These are phyloP conservation scores for Hypoxylon perforatum DNA, from an alignment of 495 filamentous ascomycete genomes.

Conservation along the genomic window DNA sequence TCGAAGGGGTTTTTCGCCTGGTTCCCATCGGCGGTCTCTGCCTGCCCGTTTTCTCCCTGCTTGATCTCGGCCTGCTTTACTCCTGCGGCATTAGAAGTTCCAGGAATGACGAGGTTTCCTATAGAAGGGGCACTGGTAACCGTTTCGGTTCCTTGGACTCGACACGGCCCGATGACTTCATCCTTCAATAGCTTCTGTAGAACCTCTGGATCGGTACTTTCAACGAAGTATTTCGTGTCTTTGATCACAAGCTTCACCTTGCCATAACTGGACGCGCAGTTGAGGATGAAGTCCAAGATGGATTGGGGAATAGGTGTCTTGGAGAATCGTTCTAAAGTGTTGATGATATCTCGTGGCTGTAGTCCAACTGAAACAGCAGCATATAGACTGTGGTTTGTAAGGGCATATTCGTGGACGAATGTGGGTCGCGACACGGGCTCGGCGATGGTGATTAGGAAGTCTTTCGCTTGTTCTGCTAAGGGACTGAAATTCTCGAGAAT, in stretches of 20 bases:
- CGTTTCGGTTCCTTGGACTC: slow-evolving; percentile 67
- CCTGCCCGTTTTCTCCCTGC: slow-evolving; percentile 50
- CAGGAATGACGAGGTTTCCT: slow-evolving; percentile 92
- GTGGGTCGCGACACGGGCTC: slow-evolving; percentile 90
- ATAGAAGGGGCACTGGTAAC: slow-evolving; percentile 88
- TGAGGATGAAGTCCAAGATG: slow-evolving; percentile 82
- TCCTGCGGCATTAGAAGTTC: slow-evolving; percentile 91
- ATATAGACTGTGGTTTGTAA: slow-evolving; percentile 93
- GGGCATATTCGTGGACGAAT: slow-evolving; percentile 90
- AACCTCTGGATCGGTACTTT: slow-evolving; percentile 86
- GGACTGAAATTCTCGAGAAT: slow-evolving; percentile 96
- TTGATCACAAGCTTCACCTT: slow-evolving; percentile 96
- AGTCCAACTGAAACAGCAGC: slow-evolving; percentile 94
- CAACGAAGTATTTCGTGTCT: slow-evolving; percentile 92
- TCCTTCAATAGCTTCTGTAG: slow-evolving; percentile 83
- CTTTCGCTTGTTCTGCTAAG: slow-evolving; percentile 83
- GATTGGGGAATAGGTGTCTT: slow-evolving; percentile 84
- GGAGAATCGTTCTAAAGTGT: slow-evolving; percentile 83
- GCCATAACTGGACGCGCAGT: slow-evolving; percentile 88
- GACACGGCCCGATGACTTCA: slow-evolving; percentile 54
- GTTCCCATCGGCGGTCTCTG: slow-evolving; percentile 48
- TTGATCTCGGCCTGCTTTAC: slow-evolving; percentile 70
- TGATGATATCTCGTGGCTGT: slow-evolving; percentile 87
- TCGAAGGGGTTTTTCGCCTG: slow-evolving; percentile 57
- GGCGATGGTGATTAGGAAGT: slow-evolving; percentile 95